Percentiles rank a stretch among this genome's conserved stretches.
phyloP scores from a whole-genome alignment of 441 rosid genomes.

The Manihot esculenta region DNA sequence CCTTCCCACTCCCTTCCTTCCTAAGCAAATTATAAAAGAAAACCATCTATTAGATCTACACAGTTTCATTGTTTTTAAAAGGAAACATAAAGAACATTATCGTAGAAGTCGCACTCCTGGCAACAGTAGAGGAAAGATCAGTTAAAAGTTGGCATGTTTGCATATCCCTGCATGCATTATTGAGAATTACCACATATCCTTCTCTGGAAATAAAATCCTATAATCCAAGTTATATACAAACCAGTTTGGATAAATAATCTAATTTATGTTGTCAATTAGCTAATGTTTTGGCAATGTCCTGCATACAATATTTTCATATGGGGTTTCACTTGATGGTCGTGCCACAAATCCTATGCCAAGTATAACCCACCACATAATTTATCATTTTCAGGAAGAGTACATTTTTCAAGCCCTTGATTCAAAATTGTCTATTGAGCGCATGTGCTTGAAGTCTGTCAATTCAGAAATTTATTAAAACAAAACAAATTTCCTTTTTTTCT shows the following conservation, averaged over 20 bases:
- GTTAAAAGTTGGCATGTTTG: no score
- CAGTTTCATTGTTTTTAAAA: no score
- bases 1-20: neutral
- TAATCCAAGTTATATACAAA: neutral
- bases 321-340: neutral
- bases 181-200: neutral
- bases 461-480: no score
- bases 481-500: no score
- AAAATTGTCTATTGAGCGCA: no score
- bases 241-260: neutral
- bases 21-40: neutral
- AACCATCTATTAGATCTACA: neutral
- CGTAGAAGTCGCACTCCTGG: neutral
- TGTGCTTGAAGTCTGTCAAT: no score
- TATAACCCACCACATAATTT: neutral
- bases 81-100: neutral
- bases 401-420: no score
- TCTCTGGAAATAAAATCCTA: neutral
- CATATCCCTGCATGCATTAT: neutral
- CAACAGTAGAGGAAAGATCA: no score
- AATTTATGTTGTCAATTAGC: neutral
- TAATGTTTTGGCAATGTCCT: neutral
- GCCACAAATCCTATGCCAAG: neutral
- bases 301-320: neutral
- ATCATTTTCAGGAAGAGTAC: no score